Conservation (phyloP, 2,329 filamentous ascomycete genomes). For the Talaromyces piceae region DNA sequence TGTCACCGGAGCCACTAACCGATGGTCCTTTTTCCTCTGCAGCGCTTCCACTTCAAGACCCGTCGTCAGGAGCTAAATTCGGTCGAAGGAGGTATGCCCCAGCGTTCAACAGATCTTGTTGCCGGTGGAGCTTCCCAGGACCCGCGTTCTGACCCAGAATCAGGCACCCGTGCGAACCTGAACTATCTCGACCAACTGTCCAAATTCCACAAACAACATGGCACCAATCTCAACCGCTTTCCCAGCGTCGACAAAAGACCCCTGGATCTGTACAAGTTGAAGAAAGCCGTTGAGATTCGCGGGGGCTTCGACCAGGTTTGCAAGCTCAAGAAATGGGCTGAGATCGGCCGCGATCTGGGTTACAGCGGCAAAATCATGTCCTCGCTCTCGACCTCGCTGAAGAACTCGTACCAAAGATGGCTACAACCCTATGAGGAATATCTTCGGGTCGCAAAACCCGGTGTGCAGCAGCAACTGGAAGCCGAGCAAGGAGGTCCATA, state of each 20-base stretch:
- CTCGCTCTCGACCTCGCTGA: conserved; percentile 90
- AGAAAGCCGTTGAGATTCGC: conserved; percentile 90
- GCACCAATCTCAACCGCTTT: conserved; percentile 85
- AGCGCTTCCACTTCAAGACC: conserved; percentile 96
- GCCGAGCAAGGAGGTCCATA: conserved; percentile 87
- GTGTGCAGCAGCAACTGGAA: conserved; percentile 93
- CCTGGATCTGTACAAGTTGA: conserved; percentile 87
- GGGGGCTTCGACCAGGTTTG: conserved; percentile 96
- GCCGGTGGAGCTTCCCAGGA: conserved; percentile 23
- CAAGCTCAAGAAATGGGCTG: conserved; percentile 97
- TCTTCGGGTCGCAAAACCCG: conserved; percentile 79
- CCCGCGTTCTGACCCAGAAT: conserved; percentile 30
- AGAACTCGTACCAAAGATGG: conserved; percentile 97
- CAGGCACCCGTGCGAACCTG: conserved; percentile 88
- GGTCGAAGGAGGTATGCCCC: conserved; percentile 78
- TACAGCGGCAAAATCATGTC: conserved; percentile 99
- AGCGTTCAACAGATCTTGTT: conserved; percentile 22
- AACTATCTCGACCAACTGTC: conserved; percentile 91
- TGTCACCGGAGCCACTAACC: conserved; percentile 21
- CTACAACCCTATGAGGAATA: conserved; percentile 96
- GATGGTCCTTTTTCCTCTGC: conserved; percentile 11
- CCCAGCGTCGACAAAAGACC: conserved; percentile 97
- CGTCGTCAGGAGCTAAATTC: conserved; percentile 95
- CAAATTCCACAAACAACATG: conserved; percentile 96
- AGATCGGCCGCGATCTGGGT: conserved; percentile 90